Evolutionary conservation across 73 alveolate species (phyloP).

Genomic region (Tetrahymena malaccensis): DNA sequence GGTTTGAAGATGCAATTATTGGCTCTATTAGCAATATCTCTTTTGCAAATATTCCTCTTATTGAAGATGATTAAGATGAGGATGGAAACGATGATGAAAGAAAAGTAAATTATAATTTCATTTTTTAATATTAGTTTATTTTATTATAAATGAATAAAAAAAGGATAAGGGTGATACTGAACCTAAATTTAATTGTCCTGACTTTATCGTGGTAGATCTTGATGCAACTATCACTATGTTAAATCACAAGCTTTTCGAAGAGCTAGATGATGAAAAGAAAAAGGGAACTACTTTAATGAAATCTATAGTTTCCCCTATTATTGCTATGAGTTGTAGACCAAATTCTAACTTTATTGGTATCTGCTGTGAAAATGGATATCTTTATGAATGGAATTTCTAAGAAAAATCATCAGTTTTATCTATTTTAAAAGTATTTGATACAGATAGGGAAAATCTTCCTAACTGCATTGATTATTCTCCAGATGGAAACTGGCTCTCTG

Average conservation of each 20-base stretch:
- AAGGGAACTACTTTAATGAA: conserved; percentile 80
- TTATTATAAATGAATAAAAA: conserved; percentile 39
- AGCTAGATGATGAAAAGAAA: conserved; percentile 74
- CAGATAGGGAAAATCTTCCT: conserved; percentile 56
- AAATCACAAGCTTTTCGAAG: conserved; percentile 67
- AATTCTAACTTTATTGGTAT: conserved; percentile 85
- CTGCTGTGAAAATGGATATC: conserved; percentile 67
- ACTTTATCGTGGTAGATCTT: conserved; percentile 85
- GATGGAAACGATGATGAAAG: neutral
- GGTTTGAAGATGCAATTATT: conserved; percentile 91
- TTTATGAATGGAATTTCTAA: conserved; percentile 65
- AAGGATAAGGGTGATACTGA: conserved; percentile 59
- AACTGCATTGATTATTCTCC: conserved; percentile 89
- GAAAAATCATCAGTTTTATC: conserved; percentile 51
- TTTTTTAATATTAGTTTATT: neutral
- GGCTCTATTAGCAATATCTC: conserved; percentile 75
- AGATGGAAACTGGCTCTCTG: conserved; percentile 78
- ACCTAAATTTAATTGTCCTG: conserved; percentile 74
- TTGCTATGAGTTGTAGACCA: conserved; percentile 93
- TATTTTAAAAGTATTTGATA: conserved; percentile 58
- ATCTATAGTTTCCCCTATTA: conserved; percentile 83
- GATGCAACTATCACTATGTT: conserved; percentile 81
- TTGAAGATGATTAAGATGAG: conserved; percentile 22
- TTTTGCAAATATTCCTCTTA: conserved; percentile 70
- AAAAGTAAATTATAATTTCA: neutral